Conservation (phyloP, 2,329 filamentous ascomycete species). For the Venturia carpophila region DNA sequence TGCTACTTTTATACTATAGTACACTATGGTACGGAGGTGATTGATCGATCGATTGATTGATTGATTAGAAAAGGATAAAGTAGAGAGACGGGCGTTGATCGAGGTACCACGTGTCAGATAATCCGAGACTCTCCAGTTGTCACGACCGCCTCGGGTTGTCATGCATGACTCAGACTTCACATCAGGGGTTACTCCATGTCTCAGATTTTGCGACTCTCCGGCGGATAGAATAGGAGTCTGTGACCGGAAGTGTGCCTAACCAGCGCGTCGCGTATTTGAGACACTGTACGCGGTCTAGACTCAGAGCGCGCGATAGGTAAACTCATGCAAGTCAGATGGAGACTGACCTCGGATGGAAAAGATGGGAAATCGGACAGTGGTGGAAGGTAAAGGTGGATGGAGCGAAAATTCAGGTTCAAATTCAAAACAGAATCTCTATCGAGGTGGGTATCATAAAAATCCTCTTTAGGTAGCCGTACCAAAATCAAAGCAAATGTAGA, state of each 20-base stretch:
- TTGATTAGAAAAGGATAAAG: too few relatives aligned
- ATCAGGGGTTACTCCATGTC: background rate
- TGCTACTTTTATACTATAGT: too few relatives aligned
- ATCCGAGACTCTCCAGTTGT: background rate
- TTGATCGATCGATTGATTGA: too few relatives aligned
- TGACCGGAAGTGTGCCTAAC: background rate
- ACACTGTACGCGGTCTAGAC: background rate
- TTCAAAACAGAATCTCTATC: constrained; percentile 4
- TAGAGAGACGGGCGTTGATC: too few relatives aligned
- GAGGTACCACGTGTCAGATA: background rate
- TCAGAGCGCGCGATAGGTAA: too few relatives aligned
- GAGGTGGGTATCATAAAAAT: constrained; percentile 12
- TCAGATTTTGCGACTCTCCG: background rate
- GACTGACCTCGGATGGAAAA: background rate
- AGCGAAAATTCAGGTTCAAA: background rate
- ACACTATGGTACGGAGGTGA: too few relatives aligned
- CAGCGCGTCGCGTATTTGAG: background rate
- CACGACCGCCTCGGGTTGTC: background rate
- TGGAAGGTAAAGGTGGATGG: too few relatives aligned
- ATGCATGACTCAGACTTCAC: background rate
- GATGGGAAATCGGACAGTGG: background rate
- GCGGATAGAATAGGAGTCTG: background rate
- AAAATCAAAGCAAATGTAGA: background rate
- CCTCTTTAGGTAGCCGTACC: constrained; percentile 4
- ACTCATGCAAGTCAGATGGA: background rate